Conservation (phyloP, 2,329 filamentous ascomycete genomes). For the Hypoxylon sp. region DNA sequence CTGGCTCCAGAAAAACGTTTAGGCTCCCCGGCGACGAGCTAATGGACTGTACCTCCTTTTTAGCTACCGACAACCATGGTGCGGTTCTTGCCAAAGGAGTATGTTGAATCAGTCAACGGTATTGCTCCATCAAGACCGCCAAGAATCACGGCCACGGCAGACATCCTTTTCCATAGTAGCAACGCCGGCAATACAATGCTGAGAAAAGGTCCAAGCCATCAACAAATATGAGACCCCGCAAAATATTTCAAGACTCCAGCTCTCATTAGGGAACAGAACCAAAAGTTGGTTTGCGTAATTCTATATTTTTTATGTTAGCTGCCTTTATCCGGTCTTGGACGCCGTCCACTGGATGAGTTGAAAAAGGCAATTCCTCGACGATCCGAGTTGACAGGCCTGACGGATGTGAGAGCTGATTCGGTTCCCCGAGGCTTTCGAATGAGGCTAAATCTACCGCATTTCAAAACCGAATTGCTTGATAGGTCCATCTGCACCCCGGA, state of each 20-base stretch:
- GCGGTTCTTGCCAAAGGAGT: constrained; percentile 9
- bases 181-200: constrained; percentile 30
- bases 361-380: constrained; percentile 38
- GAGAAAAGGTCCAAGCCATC: constrained; percentile 15
- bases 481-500: constrained; percentile 47
- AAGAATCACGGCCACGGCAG: constrained; percentile 39
- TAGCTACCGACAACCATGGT: constrained; percentile 21
- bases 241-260: constrained; percentile 2
- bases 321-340: constrained; percentile 45
- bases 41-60: constrained; percentile 36
- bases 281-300: constrained; percentile 17
- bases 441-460: constrained; percentile 50
- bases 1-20: constrained; percentile 17
- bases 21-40: background rate
- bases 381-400: constrained; percentile 10
- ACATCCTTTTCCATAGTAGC: constrained; percentile 26
- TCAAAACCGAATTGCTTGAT: constrained; percentile 41
- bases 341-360: constrained; percentile 26
- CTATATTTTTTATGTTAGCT: constrained; percentile 29
- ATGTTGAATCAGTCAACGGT: constrained; percentile 30
- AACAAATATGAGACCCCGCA: constrained; percentile 34
- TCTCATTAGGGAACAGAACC: constrained; percentile 22
- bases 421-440: constrained; percentile 33
- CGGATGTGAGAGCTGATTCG: constrained; percentile 11
- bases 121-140: constrained; percentile 41